phyloP scores from a whole-genome alignment of 1,284 basidiomycete species.

The Volvariella surrecta region DNA sequence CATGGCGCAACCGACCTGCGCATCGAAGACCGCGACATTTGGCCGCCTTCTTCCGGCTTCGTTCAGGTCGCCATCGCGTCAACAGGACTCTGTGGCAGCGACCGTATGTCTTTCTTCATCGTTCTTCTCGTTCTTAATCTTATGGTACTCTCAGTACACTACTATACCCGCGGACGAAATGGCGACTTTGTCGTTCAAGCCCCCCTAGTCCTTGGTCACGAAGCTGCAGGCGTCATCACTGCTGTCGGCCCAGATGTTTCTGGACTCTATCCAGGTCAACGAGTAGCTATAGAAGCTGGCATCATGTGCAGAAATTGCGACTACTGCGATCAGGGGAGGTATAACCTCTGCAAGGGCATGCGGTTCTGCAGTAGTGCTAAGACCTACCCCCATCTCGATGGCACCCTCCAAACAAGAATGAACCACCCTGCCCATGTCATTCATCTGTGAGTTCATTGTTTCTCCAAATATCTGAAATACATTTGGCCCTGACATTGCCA shows the following conservation, averaged over 20 bases:
- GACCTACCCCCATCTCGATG: conserved; percentile 89
- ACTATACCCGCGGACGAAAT: conserved; percentile 83
- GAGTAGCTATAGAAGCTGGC: conserved; percentile 92
- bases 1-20: conserved; percentile 67
- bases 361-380: conserved; percentile 87
- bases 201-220: conserved; percentile 87
- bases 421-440: conserved; percentile 83
- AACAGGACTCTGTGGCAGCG: conserved; percentile 90
- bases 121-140: conserved; percentile 4
- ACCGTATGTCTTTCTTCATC: conserved; percentile 47
- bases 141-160: conserved; percentile 57
- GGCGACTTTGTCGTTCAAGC: conserved; percentile 83
- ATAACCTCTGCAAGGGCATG: conserved; percentile 89
- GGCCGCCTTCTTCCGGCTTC: conserved; percentile 57
- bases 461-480: conserved; percentile 2
- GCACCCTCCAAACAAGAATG: conserved; percentile 82
- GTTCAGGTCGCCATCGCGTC: conserved; percentile 71
- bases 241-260: conserved; percentile 62
- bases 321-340: conserved; percentile 69
- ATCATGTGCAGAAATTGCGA: conserved; percentile 74
- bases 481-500: conserved; percentile 9
- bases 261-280: conserved; percentile 70
- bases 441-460: conserved; percentile 61
- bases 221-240: conserved; percentile 78
- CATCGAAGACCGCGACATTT: conserved; percentile 57